A percentile compares a stretch with the other conserved stretches of the same genome.
Evolutionary conservation across 1,284 basidiomycete species (phyloP).

Genomic region (Wallemia hederae): DNA sequence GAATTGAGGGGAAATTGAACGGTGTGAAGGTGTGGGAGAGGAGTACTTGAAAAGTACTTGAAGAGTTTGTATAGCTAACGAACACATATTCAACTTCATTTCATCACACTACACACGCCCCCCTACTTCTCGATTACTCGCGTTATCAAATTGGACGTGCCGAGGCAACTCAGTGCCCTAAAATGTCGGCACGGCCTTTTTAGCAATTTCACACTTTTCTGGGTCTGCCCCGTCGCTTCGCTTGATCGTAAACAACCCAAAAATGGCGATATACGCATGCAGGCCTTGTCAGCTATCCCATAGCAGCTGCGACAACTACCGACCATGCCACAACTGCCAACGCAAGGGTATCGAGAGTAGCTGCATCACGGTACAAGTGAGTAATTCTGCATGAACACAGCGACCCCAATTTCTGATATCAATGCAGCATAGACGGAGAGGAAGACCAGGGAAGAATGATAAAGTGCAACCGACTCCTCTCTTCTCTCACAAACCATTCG

Average conservation of each 20-base stretch:
- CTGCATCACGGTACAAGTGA: neutral
- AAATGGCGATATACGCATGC: neutral
- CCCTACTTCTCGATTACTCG: too few species aligned
- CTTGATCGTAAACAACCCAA: too few species aligned
- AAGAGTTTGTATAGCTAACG: too few species aligned
- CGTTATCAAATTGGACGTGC: too few species aligned
- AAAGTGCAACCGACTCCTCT: neutral
- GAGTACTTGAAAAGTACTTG: too few species aligned
- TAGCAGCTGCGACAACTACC: neutral
- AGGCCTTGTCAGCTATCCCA: neutral
- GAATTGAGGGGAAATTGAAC: neutral
- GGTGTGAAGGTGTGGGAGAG: too few species aligned
- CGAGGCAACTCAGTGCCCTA: too few species aligned
- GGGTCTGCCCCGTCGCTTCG: too few species aligned
- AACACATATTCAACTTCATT: too few species aligned
- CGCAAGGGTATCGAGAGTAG: neutral
- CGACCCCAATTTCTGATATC: neutral
- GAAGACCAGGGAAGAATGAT: neutral
- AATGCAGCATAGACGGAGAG: neutral
- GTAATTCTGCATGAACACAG: neutral
- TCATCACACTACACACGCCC: neutral
- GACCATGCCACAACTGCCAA: neutral
- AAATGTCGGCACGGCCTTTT: neutral
- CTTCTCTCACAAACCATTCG: neutral
- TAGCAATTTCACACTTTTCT: neutral